Conservation (phyloP, 495 filamentous ascomycete species). For the Platismatia glauca region DNA sequence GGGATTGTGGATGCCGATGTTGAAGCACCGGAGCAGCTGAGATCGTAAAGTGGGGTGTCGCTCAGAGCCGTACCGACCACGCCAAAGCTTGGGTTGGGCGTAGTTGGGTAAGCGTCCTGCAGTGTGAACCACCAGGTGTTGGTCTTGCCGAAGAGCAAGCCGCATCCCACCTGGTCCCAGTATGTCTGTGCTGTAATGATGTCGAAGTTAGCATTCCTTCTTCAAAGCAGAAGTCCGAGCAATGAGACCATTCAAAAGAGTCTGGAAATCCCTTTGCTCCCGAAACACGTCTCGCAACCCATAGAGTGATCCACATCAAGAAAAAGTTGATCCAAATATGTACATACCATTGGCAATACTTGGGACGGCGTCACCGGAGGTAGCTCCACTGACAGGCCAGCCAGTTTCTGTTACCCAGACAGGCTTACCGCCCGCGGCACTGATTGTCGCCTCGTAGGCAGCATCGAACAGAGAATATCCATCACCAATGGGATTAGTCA, state of each 20-base stretch:
- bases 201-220: too few species aligned
- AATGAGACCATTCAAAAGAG: too few species aligned
- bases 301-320: too few species aligned
- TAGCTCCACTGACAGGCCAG: conserved; percentile 64
- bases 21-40: conserved; percentile 44
- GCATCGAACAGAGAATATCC: conserved; percentile 55
- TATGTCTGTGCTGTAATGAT: conserved; percentile 66
- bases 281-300: too few species aligned
- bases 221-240: too few species aligned
- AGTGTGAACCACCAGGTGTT: conserved; percentile 63
- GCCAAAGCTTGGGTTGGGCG: conserved; percentile 64
- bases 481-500: conserved; percentile 54
- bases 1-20: conserved; percentile 21
- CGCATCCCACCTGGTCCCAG: conserved; percentile 74
- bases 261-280: too few species aligned
- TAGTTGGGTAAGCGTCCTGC: conserved; percentile 48
- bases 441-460: conserved; percentile 49
- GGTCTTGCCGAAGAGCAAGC: conserved; percentile 48
- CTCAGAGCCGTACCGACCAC: conserved; percentile 44
- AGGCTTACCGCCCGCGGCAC: conserved; percentile 52
- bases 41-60: conserved; percentile 53
- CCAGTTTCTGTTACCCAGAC: conserved; percentile 91
- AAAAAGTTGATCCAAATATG: too few species aligned
- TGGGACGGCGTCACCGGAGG: conserved; percentile 52
- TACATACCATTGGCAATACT: conserved; percentile 57